Percentiles rank a stretch among this genome's conserved stretches.
These are phyloP conservation scores for Aspergillus diversus DNA, from an alignment of 495 filamentous ascomycete species.

Conservation along the genomic window DNA sequence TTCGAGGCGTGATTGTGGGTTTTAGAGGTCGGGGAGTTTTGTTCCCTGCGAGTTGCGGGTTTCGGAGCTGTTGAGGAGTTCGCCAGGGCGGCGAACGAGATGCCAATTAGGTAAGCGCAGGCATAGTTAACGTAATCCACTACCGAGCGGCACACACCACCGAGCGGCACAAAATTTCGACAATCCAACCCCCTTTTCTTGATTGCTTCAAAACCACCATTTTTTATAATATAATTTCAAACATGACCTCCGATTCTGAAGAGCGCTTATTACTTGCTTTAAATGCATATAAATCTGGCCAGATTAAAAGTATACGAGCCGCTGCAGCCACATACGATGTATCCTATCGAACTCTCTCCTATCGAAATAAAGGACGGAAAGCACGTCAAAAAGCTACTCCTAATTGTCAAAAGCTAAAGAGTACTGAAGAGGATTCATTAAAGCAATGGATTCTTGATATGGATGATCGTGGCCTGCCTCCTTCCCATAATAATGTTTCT, in stretches of 20 bases:
- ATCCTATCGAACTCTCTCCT: neutral
- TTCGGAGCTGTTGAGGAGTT: constrained; percentile 18
- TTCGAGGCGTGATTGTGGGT: constrained; percentile 12
- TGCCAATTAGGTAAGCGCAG: constrained; percentile 5
- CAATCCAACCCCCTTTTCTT: no score
- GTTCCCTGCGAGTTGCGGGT: constrained; percentile 11
- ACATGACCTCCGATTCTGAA: no score
- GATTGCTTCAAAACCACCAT: no score
- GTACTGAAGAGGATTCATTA: neutral
- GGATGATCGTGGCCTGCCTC: constrained; percentile 5
- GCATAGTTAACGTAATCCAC: no score
- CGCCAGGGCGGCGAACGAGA: neutral
- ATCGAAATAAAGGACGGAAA: neutral
- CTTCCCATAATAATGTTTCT: neutral
- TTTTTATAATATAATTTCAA: no score
- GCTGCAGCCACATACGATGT: neutral
- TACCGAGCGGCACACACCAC: no score
- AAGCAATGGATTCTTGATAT: neutral
- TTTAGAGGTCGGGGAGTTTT: neutral
- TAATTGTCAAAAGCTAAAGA: neutral
- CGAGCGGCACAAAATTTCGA: no score
- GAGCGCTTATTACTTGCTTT: no score
- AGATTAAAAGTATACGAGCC: neutral
- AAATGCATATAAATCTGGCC: no score
- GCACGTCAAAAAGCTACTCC: neutral